phyloP scores from a whole-genome alignment of 2,329 filamentous ascomycete species.

The Dothistroma pini region DNA sequence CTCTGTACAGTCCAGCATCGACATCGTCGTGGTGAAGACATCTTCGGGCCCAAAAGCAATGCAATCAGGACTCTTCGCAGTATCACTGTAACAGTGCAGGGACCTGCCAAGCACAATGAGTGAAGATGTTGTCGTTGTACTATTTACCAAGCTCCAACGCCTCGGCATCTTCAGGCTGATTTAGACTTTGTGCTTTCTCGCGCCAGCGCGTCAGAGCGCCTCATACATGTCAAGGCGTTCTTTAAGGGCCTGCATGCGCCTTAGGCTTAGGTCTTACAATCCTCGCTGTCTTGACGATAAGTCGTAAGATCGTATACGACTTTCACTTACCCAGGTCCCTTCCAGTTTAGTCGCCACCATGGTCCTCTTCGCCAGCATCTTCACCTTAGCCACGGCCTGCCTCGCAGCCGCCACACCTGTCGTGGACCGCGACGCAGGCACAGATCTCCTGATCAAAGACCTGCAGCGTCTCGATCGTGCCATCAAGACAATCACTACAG shows the following conservation, averaged over 20 bases:
- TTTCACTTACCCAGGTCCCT: not conserved
- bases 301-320: not conserved
- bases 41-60: not conserved
- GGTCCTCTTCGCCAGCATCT: constrained; percentile 7
- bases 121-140: not conserved
- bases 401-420: constrained; percentile 8
- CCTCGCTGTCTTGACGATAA: not conserved
- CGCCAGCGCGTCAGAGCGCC: not conserved
- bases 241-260: not conserved
- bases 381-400: constrained; percentile 3
- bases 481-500: constrained; percentile 18
- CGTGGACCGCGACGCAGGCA: constrained; percentile 18
- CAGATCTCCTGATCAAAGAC: constrained; percentile 19
- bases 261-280: not conserved
- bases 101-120: too few species aligned
- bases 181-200: not conserved
- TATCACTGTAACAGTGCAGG: not conserved
- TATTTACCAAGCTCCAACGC: not conserved
- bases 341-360: not conserved
- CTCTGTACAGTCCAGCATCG: too few species aligned
- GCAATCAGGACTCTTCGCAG: not conserved
- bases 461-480: constrained; percentile 19
- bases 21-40: too few species aligned
- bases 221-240: not conserved
- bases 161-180: not conserved